phyloP scores from a whole-genome alignment of 352 stramenopile genomes.

The Pythium volutum region DNA sequence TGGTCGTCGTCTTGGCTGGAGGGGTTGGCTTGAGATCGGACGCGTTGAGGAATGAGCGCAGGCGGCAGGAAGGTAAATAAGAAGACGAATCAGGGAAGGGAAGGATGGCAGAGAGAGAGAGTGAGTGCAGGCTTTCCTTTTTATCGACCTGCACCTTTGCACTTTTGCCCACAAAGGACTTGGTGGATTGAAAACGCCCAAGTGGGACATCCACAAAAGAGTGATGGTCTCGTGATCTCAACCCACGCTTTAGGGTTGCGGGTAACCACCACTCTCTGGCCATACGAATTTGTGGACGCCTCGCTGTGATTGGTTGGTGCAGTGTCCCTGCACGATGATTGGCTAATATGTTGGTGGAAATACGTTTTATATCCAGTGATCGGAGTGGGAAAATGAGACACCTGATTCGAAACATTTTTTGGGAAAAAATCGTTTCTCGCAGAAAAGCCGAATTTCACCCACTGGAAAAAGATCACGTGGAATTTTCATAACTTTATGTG shows the following conservation, averaged over 20 bases:
- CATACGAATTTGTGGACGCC: too few species aligned
- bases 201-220: neutral
- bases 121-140: too few species aligned
- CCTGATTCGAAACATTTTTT: neutral
- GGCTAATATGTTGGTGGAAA: neutral
- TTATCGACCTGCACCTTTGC: too few species aligned
- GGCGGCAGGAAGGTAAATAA: neutral
- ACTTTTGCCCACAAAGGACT: too few species aligned
- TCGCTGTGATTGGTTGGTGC: neutral
- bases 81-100: too few species aligned
- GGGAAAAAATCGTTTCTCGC: neutral
- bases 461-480: neutral
- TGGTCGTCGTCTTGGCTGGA: too few species aligned
- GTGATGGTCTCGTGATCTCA: slow-evolving; percentile 8
- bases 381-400: neutral
- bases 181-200: too few species aligned
- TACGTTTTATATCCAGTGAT: neutral
- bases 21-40: neutral
- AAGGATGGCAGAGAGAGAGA: neutral
- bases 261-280: neutral
- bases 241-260: neutral
- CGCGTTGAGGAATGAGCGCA: neutral
- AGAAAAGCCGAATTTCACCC: slow-evolving; percentile 2
- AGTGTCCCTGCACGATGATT: neutral
- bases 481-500: slow-evolving; percentile 32